These are phyloP conservation scores for Apiospora koreana DNA, from an alignment of 2,329 filamentous ascomycete genomes.

Conservation along the genomic window DNA sequence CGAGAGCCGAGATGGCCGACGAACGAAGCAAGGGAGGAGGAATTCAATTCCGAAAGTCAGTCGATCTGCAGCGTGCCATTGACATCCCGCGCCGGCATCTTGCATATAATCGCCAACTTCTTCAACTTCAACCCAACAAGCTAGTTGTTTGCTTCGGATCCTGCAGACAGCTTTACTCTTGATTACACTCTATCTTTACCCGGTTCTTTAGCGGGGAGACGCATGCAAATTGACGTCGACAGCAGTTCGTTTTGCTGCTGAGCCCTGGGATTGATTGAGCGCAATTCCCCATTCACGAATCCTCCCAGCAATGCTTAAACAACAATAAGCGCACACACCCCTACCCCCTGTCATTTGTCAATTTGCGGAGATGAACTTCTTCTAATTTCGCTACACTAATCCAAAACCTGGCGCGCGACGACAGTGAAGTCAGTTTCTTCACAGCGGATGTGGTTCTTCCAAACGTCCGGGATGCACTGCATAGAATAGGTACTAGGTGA, in stretches of 20 bases:
- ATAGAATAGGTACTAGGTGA: not conserved
- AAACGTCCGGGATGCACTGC: not conserved
- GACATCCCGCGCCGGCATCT: not conserved
- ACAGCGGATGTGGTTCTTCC: not conserved
- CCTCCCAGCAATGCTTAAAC: not conserved
- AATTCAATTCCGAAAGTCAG: not conserved
- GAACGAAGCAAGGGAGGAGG: not conserved
- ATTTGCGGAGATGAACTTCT: not conserved
- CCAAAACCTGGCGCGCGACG: not conserved
- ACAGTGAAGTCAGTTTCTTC: not conserved
- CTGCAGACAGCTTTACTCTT: not conserved
- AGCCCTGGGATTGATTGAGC: not conserved
- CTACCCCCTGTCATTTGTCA: slow-evolving; percentile 4
- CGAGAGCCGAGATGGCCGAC: not conserved
- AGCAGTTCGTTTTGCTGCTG: not conserved
- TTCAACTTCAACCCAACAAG: not conserved
- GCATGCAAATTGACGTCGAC: not conserved
- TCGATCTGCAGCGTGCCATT: slow-evolving; percentile 3
- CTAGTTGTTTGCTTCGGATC: not conserved
- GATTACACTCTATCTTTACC: not conserved
- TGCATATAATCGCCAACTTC: not conserved
- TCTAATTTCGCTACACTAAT: not conserved
- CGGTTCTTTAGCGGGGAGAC: not conserved
- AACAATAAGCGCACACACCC: not conserved
- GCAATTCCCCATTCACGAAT: not conserved